Conservation (phyloP, 345 rosid species). For the Rhizophora apiculata region DNA sequence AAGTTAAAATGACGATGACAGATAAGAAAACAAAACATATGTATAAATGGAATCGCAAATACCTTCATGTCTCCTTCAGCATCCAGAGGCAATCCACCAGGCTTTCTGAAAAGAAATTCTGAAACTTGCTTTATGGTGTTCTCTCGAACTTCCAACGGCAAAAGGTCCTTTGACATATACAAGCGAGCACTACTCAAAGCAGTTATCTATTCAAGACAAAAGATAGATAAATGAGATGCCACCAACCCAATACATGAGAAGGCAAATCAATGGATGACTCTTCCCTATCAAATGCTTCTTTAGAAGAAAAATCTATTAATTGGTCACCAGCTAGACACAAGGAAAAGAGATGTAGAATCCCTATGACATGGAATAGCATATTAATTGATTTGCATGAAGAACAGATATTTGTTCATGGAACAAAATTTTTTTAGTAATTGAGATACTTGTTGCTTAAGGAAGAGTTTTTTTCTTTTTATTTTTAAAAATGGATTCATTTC, state of each 20-base stretch:
- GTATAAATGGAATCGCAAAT: background rate
- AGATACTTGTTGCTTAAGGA: no score
- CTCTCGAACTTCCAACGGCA: slow-evolving; percentile 81
- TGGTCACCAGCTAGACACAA: background rate
- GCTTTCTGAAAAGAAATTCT: slow-evolving; percentile 75
- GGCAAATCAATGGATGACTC: background rate
- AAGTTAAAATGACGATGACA: background rate
- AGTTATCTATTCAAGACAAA: slow-evolving; percentile 51
- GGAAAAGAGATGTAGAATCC: no score
- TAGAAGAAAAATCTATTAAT: background rate
- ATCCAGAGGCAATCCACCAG: slow-evolving; percentile 74
- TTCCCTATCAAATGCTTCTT: background rate
- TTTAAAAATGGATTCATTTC: background rate
- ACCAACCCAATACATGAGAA: background rate
- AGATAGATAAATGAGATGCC: slow-evolving; percentile 11
- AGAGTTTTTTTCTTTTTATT: no score
- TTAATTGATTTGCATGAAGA: background rate
- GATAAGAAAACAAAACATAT: background rate
- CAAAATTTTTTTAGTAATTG: no score
- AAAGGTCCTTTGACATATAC: slow-evolving; percentile 73
- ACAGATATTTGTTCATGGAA: no score
- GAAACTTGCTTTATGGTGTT: slow-evolving; percentile 77
- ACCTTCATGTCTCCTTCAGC: slow-evolving; percentile 93
- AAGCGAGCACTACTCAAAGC: slow-evolving; percentile 75
- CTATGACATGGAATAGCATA: background rate